Evolutionary conservation across 257 asterid species (phyloP), one percentile per base, ranked within the genome.

Genomic region (Orobanche coerulescens): DNA sequence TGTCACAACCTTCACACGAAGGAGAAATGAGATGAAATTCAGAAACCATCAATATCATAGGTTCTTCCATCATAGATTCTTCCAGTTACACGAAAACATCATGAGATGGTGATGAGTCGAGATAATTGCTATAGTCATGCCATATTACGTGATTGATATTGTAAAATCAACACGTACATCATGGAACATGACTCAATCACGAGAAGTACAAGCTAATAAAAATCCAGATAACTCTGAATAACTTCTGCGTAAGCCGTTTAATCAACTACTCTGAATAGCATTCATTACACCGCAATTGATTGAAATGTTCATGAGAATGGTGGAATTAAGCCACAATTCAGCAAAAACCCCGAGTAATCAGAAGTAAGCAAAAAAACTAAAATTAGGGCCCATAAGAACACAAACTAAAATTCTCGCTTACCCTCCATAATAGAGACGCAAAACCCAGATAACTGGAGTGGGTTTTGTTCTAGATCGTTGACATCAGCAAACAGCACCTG

Each of bases 401-500:
- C 7, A 30, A 53, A 44, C 22, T 25, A 22, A 43, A 65, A 58
- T 52, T 37, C 18, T 10, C 4, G 65, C 37, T 64, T 59, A 76
- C 81, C 81, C 72, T 66, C 81, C 81, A 76, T 76, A 49, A 72
- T 62, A 58, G 68, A 51, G 74, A 25, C 28, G 46, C 26, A 2
- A 19, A 55, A 14, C 31, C 58, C 23, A 53, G 44, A 51, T 61
- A 25, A 31, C 8, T 57, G 69, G 72, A 65, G 73, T 13, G 26
- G 31, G 4, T 28, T 49, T 15, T 34, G 39, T 23, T 54, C 68
- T 76, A 72, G 81, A 76, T 68, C 72, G 75, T 72, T 72, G 81
- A 60, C 81, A 68, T 72, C 53, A 72, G 81, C 40, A 20, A 64
- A 22, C 75, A 46, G 70, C 46, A 31, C 54, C 66, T 53, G 73